These are phyloP conservation scores for Penicillium sp. DNA, from an alignment of 2,329 filamentous ascomycete genomes.

Conservation along the genomic window DNA sequence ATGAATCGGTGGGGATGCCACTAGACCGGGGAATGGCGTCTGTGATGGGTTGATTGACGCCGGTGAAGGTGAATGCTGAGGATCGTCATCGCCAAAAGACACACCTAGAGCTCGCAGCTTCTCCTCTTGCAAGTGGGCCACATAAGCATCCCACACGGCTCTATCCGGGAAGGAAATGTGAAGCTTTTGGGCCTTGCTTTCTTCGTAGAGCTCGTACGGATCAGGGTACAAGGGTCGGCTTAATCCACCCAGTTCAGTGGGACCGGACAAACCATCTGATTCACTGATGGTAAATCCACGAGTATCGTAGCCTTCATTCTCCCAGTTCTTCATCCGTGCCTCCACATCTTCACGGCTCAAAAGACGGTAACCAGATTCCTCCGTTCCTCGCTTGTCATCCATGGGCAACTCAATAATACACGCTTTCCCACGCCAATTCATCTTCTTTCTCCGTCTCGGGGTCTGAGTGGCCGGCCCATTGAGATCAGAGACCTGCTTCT, in stretches of 20 bases:
- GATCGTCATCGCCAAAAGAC: conserved; percentile 69
- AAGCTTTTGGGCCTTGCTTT: conserved; percentile 31
- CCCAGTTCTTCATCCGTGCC: conserved; percentile 38
- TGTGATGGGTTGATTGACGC: conserved; percentile 58
- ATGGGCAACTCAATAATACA: conserved; percentile 65
- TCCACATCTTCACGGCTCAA: conserved; percentile 39
- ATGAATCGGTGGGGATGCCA: conserved; percentile 78
- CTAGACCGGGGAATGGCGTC: conserved; percentile 67
- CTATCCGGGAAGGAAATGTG: conserved; percentile 43
- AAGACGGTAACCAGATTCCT: conserved; percentile 33
- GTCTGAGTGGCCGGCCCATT: conserved; percentile 25
- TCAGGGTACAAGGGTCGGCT: conserved; percentile 44
- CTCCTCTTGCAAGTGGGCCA: conserved; percentile 76
- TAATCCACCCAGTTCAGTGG: conserved; percentile 35
- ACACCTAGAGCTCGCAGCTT: conserved; percentile 90
- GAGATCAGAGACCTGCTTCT: conserved; percentile 15
- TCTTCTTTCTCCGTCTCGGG: conserved; percentile 58
- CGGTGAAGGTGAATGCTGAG: conserved; percentile 62
- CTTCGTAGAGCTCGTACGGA: conserved; percentile 33
- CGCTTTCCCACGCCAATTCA: conserved; percentile 69
- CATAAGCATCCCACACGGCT: conserved; percentile 69
- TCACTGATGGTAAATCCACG: conserved; percentile 38
- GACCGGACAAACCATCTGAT: conserved; percentile 24
- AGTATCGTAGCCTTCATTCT: conserved; percentile 42
- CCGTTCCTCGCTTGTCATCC: conserved; percentile 60